Evolutionary conservation across 1,139 yeast genomes (phyloP), one percentile per base, ranked within the genome.

Genomic region (Pichia sp.): DNA sequence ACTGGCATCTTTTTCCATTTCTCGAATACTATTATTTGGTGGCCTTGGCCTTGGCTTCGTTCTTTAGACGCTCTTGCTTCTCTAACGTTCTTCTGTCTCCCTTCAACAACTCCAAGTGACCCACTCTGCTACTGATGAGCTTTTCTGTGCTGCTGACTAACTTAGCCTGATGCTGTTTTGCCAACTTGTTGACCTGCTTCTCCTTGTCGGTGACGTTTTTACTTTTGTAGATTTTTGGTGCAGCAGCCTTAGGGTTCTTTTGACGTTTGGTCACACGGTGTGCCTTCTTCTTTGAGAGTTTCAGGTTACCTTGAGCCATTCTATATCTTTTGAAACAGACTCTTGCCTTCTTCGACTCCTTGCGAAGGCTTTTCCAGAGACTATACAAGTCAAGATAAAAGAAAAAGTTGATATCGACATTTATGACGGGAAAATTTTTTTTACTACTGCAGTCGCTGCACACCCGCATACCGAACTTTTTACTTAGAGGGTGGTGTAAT

Each of bases 21-120:
- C 24, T 20, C 3, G 2, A 2, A 20, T 20, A 20, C 24, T 20
- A 20, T 20, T 20, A 20, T 20, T 20, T 20, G 24, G 24, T 20
- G 24, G 24, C 24, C 24, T 20, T 20, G 10, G 30, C 45, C 52
- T 53, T 29, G 10, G 42, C 33, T 30, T 57, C 46, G 20, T 48
- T 36, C 42, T 53, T 55, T 31, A 54, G 49, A 10, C 62, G 68
- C 71, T 64, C 75, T 73, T 69, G 70, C 69, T 79, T 85, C 67
- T 87, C 96, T 16, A 88, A 62, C 66, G 87, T 83, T 71, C 95
- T 81, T 75, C 97, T 84, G n/a, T 95, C 85, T 14, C 98, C 99
- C 70, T 88, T 90, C 61, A 93, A 75, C 51, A 93, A 70, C 72
- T 93, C 99, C 65, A 93, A 77, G 71, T 93, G 98, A n/a, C 99